These are phyloP conservation scores for Russula foetens DNA, from an alignment of 768 basidiomycete genomes.

Conservation along the genomic window DNA sequence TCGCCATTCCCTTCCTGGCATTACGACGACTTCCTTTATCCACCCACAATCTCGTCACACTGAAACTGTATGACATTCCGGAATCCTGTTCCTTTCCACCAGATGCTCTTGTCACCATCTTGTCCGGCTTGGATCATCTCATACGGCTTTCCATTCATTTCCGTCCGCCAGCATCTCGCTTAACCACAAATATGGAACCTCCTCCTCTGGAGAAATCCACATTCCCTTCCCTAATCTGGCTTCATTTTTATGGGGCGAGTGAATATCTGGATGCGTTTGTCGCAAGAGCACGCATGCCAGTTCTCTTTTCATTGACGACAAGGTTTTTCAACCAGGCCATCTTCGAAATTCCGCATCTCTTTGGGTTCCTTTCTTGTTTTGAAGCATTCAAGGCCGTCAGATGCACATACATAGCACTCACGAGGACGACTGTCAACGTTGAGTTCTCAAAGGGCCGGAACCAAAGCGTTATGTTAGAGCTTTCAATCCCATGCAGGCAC, in stretches of 20 bases:
- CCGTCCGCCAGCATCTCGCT: not conserved
- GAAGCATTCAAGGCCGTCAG: not conserved
- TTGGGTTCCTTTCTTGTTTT: not conserved
- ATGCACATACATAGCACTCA: not conserved
- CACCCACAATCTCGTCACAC: not conserved
- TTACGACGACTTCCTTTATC: constrained; percentile 3
- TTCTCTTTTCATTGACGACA: not conserved
- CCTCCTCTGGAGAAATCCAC: not conserved
- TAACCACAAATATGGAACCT: not conserved
- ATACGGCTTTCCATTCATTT: not conserved
- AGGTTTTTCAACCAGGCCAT: not conserved
- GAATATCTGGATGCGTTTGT: constrained; percentile 4
- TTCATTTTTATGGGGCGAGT: not conserved
- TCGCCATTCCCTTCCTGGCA: not conserved
- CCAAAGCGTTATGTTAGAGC: too few relatives aligned
- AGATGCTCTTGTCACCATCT: not conserved
- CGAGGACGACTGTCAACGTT: too few relatives aligned
- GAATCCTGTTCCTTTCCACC: not conserved
- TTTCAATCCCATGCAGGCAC: too few relatives aligned
- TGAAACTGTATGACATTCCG: not conserved
- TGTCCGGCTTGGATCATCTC: not conserved
- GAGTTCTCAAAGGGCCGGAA: too few relatives aligned
- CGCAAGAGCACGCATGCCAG: not conserved
- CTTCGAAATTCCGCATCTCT: not conserved
- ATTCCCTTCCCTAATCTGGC: not conserved